Evolutionary conservation across 768 basidiomycete species (phyloP).

Genomic region (Suillus subaureus): DNA sequence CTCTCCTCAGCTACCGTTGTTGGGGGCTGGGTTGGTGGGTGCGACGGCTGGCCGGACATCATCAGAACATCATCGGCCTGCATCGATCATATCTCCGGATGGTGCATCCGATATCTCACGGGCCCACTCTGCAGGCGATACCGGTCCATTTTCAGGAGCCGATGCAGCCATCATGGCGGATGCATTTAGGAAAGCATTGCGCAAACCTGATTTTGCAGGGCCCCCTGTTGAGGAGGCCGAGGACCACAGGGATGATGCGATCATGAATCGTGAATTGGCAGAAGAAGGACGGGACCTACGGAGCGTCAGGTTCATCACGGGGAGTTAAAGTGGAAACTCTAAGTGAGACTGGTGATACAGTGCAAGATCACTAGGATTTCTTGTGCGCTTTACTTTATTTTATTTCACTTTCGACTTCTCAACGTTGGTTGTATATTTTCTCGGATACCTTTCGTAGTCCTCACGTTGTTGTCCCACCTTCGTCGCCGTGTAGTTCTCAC

Average conservation of each 20-base stretch:
- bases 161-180: conserved; percentile 94
- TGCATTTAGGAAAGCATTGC: conserved; percentile 85
- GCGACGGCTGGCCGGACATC: conserved; percentile 33
- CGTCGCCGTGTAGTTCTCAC: conserved; percentile 32
- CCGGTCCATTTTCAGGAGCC: conserved; percentile 75
- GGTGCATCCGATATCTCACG: conserved; percentile 75
- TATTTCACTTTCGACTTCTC: conserved; percentile 37
- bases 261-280: conserved; percentile 73
- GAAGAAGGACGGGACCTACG: conserved; percentile 90
- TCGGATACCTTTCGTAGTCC: conserved; percentile 37
- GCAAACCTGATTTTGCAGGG: conserved; percentile 87
- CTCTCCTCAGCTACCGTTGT: conserved; percentile 50
- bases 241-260: conserved; percentile 43
- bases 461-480: conserved; percentile 30
- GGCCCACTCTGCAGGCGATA: conserved; percentile 58
- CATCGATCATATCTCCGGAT: conserved; percentile 58
- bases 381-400: conserved; percentile 37
- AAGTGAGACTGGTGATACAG: conserved; percentile 50
- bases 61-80: conserved; percentile 35
- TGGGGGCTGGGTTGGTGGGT: conserved; percentile 38
- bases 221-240: conserved; percentile 62
- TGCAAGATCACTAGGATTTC: conserved; percentile 46
- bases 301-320: conserved; percentile 78
- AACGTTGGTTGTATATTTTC: conserved; percentile 32
- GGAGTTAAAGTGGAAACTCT: conserved; percentile 78